phyloP scores from a whole-genome alignment of 2,329 filamentous ascomycete species.

The Microcyclospora tardicrescens region DNA sequence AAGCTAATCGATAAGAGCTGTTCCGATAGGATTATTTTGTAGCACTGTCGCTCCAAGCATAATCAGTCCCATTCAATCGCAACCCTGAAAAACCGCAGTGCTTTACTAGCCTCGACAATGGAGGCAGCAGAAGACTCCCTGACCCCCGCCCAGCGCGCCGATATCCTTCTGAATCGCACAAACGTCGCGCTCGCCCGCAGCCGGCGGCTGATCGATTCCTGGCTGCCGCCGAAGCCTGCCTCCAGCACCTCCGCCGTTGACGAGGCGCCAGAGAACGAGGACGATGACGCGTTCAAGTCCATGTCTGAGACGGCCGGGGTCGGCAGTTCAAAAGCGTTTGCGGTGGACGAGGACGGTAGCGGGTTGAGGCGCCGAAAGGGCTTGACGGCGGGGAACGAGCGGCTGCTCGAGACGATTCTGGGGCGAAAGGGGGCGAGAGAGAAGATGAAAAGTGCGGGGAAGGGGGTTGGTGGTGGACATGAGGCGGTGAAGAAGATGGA shows the following conservation, averaged over 20 bases:
- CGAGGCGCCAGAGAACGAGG: slow-evolving; percentile 35
- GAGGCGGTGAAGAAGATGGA: slow-evolving; percentile 5
- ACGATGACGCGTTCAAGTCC: slow-evolving; percentile 39
- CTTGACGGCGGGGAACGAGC: slow-evolving; percentile 21
- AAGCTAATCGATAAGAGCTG: no score
- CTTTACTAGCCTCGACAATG: no score
- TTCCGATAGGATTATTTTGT: no score
- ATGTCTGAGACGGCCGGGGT: slow-evolving; percentile 8
- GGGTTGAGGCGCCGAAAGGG: no score
- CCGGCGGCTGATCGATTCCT: slow-evolving; percentile 42
- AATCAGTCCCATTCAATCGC: no score
- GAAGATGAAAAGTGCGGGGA: slow-evolving; percentile 15
- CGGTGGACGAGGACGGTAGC: slow-evolving; percentile 4
- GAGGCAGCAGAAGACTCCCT: not conserved
- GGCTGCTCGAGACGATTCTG: slow-evolving; percentile 28
- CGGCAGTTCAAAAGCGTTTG: slow-evolving; percentile 6
- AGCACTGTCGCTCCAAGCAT: no score
- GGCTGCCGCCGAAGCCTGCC: slow-evolving; percentile 34
- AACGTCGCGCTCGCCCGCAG: slow-evolving; percentile 41
- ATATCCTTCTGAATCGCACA: slow-evolving; percentile 42
- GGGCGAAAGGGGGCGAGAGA: slow-evolving; percentile 28
- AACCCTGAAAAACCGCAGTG: no score
- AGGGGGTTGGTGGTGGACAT: slow-evolving; percentile 1
- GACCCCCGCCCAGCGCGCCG: slow-evolving; percentile 20
- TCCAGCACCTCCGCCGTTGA: slow-evolving; percentile 15